Percentiles rank a stretch among this genome's conserved stretches.
Evolutionary conservation across 116 monocot species (phyloP).

Genomic region (Thalassia testudinum): DNA sequence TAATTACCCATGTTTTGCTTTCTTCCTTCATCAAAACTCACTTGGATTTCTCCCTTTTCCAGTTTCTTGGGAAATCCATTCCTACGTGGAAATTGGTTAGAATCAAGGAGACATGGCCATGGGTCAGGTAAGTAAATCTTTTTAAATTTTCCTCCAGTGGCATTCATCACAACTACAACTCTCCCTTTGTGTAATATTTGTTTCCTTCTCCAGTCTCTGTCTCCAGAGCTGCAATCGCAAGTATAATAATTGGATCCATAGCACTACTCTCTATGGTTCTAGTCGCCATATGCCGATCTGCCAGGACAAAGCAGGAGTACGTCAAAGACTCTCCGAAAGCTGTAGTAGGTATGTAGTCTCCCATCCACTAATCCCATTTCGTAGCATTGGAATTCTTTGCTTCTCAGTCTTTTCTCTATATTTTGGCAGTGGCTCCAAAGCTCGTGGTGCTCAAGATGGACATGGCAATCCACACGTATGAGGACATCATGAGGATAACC

Average conservation of each 20-base stretch:
- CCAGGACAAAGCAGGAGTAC: constrained; percentile 31
- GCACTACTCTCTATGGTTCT: constrained; percentile 32
- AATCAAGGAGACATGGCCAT: constrained; percentile 1
- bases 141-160: background rate
- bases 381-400: too few species aligned
- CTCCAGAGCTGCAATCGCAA: constrained; percentile 34
- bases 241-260: constrained; percentile 54
- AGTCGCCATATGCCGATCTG: constrained; percentile 45
- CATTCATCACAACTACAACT: background rate
- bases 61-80: constrained; percentile 79
- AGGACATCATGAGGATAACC: constrained; percentile 78
- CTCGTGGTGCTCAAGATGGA: constrained; percentile 84
- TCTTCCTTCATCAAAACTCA: background rate
- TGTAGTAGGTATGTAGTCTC: constrained; percentile 25
- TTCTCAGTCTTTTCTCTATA: background rate
- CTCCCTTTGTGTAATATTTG: background rate
- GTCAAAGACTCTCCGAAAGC: constrained; percentile 23
- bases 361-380: background rate
- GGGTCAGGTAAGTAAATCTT: background rate
- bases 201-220: constrained; percentile 28
- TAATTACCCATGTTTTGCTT: background rate
- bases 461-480: constrained; percentile 81
- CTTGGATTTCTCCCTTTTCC: background rate
- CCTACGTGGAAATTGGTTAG: constrained; percentile 43
- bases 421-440: constrained; percentile 29